Base-by-base conservation (phyloP, 2,329 filamentous ascomycete genomes). In the Aphanocladium album region DNA sequence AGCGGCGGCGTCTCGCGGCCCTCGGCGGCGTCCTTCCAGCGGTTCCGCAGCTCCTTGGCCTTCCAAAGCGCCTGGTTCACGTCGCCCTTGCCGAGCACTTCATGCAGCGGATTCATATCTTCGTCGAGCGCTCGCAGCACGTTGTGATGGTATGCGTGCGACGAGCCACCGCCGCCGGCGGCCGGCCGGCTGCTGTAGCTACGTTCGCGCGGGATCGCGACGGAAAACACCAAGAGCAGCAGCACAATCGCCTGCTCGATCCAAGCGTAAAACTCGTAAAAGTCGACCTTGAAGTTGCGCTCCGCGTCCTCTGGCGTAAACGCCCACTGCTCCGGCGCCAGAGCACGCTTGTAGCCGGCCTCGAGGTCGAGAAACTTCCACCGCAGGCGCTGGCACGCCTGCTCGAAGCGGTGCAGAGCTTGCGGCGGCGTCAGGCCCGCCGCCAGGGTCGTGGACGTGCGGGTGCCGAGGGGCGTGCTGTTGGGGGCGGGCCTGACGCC, bases 251-350 rank as follows among this genome's bases (percentile, higher is more conserved):
- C 87, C 33, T 89, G 83, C 73, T 91, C 89, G 7, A 91, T 81
- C 39, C 89, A 80, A 56, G 85, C 84, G 74, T 91, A 91, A 71
- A 88, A 91, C 68, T 91, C 89, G 72, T 89, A 86, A 64, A 91
- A 91, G 68, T 91, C 89, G 8, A 91, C 80, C 71, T 91, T 90
- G 77, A 91, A 91, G 79, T 90, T 90, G 17, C 83, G 79, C 71
- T 88, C 84, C 0, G 82, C 82, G 64, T 83, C 80, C 5, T 71
- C 69, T 21, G 69, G 67, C 0, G 72, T 66, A 49, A 78, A 75
- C 45, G 69, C 72, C 37, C 66, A 70, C 1, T 70, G 67, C 1
- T 70, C 61, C 6, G 76, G 75, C 39, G 74, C 70, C 25, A 75
- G 74, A 0, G 85, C 84, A 1, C 77, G 74, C n/a, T 71, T 71